These are phyloP conservation scores for Vicia sativa DNA, from an alignment of 306 rosid species.

Conservation along the genomic window DNA sequence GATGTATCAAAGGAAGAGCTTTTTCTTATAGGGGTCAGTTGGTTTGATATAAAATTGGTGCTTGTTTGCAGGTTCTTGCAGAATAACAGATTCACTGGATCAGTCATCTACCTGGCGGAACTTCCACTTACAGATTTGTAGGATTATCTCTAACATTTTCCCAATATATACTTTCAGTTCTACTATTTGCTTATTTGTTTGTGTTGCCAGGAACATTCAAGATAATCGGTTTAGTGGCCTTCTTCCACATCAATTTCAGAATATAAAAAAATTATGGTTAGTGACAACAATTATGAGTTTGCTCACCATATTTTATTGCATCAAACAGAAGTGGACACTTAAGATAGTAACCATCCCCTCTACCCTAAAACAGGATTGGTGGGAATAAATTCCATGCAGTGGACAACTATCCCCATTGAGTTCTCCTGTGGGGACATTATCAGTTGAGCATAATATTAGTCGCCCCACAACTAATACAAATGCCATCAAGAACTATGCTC, in stretches of 20 bases:
- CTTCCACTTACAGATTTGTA: conserved; percentile 87
- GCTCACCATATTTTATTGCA: conserved; percentile 4
- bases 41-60: conserved; percentile 32
- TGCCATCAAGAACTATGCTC: conserved; percentile 63
- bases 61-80: conserved; percentile 72
- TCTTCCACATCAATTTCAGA: conserved; percentile 71
- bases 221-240: conserved; percentile 87
- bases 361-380: conserved; percentile 63
- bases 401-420: conserved; percentile 79
- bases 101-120: conserved; percentile 77
- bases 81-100: conserved; percentile 78
- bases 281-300: conserved; percentile 31
- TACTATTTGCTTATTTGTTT: conserved; percentile 35
- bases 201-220: conserved; percentile 74
- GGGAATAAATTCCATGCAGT: conserved; percentile 65
- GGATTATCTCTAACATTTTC: conserved; percentile 35
- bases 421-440: conserved; percentile 58
- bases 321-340: conserved; percentile 11
- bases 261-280: conserved; percentile 82
- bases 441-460: conserved; percentile 54
- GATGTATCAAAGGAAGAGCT: not conserved
- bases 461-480: conserved; percentile 69
- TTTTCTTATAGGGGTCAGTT: conserved; percentile 18
- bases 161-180: not conserved
- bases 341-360: conserved; percentile 26